Evolutionary conservation across 2,329 filamentous ascomycete genomes (phyloP), one percentile per base, ranked within the genome.

Genomic region (Alternaria incomplexa): DNA sequence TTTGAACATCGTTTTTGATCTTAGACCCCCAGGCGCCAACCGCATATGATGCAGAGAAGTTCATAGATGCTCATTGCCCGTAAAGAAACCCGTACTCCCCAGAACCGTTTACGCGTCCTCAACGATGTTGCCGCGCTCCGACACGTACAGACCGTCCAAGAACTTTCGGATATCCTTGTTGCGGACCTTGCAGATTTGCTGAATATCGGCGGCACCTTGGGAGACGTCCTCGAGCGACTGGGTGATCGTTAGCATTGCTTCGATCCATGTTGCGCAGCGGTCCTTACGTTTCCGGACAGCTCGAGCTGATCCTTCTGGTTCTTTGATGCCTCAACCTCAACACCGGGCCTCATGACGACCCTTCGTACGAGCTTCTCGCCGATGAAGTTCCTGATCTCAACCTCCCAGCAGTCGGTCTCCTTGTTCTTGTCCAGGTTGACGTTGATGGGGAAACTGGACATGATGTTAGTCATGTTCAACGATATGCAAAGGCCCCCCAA

Each of bases 121-220:
- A 76, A 88, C 87, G 80, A 99, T 90, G 91, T 98, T 97, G 85
- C 92, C 91, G 88, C 93, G 92, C 92, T 99, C 96, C 82, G 94
- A 97, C 81, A 99, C 96, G 89, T 99, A 99, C 85, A 99, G 89
- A 90, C 96, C 96, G 87, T 99, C 96, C 89, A 99, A 90, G 92
- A 99, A 99, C 93, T 96, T 79, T 68, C 96, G 93, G 88, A 99
- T 99, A 97, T 99, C 96, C 93, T 99, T 99, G 93, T 99, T 99
- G 85, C 93, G 91, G 85, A 99, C 96, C 86, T 90, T 90, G 93
- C 96, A 99, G 86, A 96, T 94, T 87, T 99, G 96, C 89, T 99
- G 96, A 84, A 99, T 97, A 84, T 99, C 96, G 85, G 96, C 96
- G 75, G 96, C 96, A 82, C 91, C 93, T 88, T 99, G 96, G 80